Conservation (phyloP, 495 filamentous ascomycete genomes). For the Polyplosphaeria fusca region DNA sequence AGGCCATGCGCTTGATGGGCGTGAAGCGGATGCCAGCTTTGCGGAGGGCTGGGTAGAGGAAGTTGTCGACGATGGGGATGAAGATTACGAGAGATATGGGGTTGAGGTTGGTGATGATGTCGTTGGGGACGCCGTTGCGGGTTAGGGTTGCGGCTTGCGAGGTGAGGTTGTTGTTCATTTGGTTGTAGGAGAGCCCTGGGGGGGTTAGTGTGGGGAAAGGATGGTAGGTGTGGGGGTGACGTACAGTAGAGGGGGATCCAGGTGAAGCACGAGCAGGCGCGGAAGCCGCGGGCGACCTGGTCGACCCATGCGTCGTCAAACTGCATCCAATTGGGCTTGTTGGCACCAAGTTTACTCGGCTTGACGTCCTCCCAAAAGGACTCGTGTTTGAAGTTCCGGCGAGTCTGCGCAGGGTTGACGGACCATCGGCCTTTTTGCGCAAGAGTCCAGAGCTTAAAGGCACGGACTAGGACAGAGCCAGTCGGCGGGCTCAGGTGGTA, state of each 20-base stretch:
- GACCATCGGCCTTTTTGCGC: slow-evolving; percentile 66
- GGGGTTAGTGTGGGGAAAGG: neutral
- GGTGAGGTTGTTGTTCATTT: slow-evolving; percentile 64
- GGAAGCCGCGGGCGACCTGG: slow-evolving; percentile 64
- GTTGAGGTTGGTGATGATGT: slow-evolving; percentile 76
- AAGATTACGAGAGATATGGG: slow-evolving; percentile 74
- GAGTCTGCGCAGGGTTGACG: slow-evolving; percentile 48
- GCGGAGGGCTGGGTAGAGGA: slow-evolving; percentile 67
- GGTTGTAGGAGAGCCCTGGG: slow-evolving; percentile 45
- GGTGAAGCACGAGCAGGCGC: slow-evolving; percentile 66
- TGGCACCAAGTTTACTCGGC: slow-evolving; percentile 46
- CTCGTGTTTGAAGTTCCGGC: slow-evolving; percentile 52
- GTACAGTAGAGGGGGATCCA: slow-evolving; percentile 64
- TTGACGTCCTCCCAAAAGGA: slow-evolving; percentile 65
- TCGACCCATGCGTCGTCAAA: slow-evolving; percentile 76
- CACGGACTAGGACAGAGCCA: slow-evolving; percentile 61
- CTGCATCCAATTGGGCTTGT: slow-evolving; percentile 40
- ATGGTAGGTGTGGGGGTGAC: neutral
- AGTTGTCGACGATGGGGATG: slow-evolving; percentile 68
- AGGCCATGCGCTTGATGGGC: slow-evolving; percentile 69
- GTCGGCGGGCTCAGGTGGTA: slow-evolving; percentile 58
- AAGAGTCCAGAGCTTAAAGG: slow-evolving; percentile 53
- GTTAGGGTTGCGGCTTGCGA: slow-evolving; percentile 73
- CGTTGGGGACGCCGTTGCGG: slow-evolving; percentile 71
- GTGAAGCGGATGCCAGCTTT: slow-evolving; percentile 63